Evolutionary conservation across 2,329 filamentous ascomycete species (phyloP), one percentile per base, ranked within the genome.

Genomic region (Aaosphaeria arxii): DNA sequence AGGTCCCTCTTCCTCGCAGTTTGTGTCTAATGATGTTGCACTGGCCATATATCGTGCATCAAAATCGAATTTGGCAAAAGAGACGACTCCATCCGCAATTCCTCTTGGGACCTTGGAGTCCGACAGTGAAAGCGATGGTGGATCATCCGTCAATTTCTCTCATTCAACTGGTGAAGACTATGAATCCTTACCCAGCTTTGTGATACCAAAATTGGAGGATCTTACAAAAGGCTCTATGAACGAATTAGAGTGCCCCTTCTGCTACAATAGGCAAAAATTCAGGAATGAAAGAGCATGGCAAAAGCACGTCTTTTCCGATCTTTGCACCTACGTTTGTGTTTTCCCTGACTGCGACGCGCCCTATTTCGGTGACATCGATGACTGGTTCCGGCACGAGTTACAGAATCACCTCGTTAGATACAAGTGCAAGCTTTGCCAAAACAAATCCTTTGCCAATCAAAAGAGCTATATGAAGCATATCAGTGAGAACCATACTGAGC

Each of bases 351-450:
- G 55, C 44, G 49, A 51, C 17, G 36, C 43, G 0, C 40, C 49
- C 11, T 47, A 42, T 30, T 59, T 59, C 32, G 38, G 44, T 0
- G 46, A 56, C 13, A 47, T 50, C 28, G 55, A 59, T 35, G 44
- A 52, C 28, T 59, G 57, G 55, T 59, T 56, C 44, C 32, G 32
- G 1, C 57, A 59, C 32, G 57, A 59, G 38, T 50, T 59, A 50
- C 36, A 48, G n/a, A 42, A 31, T 11, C 57, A 58, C 39, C 55
- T 53, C 13, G 40, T 53, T 6, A 30, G 9, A 24, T 59, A 50
- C 30, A 29, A 5, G 1, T 59, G 57, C 31, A 11, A 4, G 7
- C 36, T 59, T 11, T 59, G 56, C 45, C 7, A 38, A 29, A 13
- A 29, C 11, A 53, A 29, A n/a, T 36, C 11, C 0, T 57, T 47